Evolutionary conservation across 139 green algal species (phyloP).

Genomic region (Tetratostichococcus sp.): DNA sequence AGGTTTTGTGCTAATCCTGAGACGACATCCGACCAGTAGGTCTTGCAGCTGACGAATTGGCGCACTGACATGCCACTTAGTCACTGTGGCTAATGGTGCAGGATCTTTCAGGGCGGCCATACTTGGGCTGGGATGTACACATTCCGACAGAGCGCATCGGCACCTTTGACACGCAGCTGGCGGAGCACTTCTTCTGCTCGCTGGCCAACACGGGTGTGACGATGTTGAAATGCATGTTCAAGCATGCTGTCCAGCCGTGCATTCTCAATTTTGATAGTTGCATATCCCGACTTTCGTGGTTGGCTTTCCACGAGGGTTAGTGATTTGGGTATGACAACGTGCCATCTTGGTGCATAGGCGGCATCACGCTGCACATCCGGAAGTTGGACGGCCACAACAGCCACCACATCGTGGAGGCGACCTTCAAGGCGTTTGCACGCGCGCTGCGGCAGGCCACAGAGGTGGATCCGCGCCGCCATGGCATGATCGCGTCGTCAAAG

Average conservation of each 20-base stretch:
- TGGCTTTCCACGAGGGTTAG: too few species aligned
- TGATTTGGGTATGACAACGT: too few species aligned
- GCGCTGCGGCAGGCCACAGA: slow-evolving; percentile 87
- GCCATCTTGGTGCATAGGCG: too few species aligned
- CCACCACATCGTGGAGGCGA: slow-evolving; percentile 99
- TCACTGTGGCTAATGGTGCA: too few species aligned
- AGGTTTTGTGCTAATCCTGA: too few species aligned
- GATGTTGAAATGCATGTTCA: too few species aligned
- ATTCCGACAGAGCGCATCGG: slow-evolving; percentile 90
- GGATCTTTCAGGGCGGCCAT: slow-evolving; percentile 91
- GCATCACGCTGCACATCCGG: slow-evolving; percentile 89
- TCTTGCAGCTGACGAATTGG: too few species aligned
- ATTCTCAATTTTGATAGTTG: too few species aligned
- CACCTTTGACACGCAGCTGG: slow-evolving; percentile 90
- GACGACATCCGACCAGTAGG: too few species aligned
- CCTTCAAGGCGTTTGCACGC: slow-evolving; percentile 98
- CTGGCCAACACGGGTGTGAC: slow-evolving; percentile 87
- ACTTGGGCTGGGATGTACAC: slow-evolving; percentile 76
- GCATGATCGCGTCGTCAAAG: slow-evolving; percentile 82
- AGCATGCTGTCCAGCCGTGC: too few species aligned
- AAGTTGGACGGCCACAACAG: slow-evolving; percentile 86
- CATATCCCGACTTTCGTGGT: too few species aligned
- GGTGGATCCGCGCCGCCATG: slow-evolving; percentile 72
- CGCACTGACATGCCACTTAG: too few species aligned
- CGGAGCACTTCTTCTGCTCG: slow-evolving; percentile 97